Base-by-base conservation (phyloP, 495 filamentous ascomycete species). In the Cercophora newfieldiana region DNA sequence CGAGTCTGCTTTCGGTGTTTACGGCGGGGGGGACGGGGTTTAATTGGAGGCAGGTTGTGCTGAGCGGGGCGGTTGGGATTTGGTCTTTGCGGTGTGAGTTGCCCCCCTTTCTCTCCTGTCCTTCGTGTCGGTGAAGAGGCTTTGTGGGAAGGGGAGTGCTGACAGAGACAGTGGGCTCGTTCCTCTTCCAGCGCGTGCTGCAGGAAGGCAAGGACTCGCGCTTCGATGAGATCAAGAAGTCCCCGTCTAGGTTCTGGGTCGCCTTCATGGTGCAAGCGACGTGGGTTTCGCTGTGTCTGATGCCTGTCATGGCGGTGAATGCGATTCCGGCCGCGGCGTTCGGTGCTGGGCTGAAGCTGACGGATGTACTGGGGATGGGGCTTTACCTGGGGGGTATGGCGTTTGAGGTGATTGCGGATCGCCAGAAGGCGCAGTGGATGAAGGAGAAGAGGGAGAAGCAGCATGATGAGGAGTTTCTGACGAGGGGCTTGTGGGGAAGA, bases 391-490 rank as follows among this genome's bases (percentile, higher is more conserved):
- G 79, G 18, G 88, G 89, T 1, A 72, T 89, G n/a, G 73, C 70
- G 10, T 82, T 88, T 64, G 88, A 90, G 72, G 75, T 85, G 22
- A 66, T 78, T 0, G 88, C 87, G 1, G 89, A 91, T 59, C 57
- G 76, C 28, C 87, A 90, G 69, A 88, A 90, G 75, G 71, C 76
- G 50, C 66, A 69, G 19, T 90, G 88, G 89, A 59, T 78, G 31
- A 68, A 74, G 59, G 84, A 81, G 28, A 87, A 86, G 75, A 78
- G 79, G 60, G 74, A 79, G 37, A 89, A 88, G 75, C 74, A 81
- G 60, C 88, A 90, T 66, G 81, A 80, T 24, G 88, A 90, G 75
- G 79, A 83, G 63, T 90, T 90, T 66, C 68, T 90, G 53, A 85
- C 85, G 1, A 69, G 73, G 1, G 87, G 88, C 0, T 66, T 90